These are phyloP conservation scores for Gnaphalium uliginosum DNA, from an alignment of 129 eudicot genomes.

Conservation along the genomic window DNA sequence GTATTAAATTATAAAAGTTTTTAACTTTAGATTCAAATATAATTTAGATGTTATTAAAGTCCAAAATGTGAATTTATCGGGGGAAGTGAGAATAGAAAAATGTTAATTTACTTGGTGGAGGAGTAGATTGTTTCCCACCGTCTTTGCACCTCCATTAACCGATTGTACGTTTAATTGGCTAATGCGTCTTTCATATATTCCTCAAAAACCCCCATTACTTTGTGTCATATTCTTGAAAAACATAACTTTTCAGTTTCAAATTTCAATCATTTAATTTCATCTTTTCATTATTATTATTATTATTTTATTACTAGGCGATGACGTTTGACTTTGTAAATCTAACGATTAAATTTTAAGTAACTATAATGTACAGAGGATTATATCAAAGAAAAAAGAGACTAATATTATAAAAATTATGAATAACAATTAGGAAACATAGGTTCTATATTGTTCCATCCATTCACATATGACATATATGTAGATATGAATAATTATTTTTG, in stretches of 20 bases:
- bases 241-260: slow-evolving; percentile 8
- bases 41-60: neutral
- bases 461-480: too few relatives aligned
- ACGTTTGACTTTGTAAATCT: too few relatives aligned
- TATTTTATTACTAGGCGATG: too few relatives aligned
- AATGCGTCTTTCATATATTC: slow-evolving; percentile 14
- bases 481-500: too few relatives aligned
- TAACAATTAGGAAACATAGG: too few relatives aligned
- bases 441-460: too few relatives aligned
- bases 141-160: slow-evolving; percentile 15
- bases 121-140: neutral
- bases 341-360: too few relatives aligned
- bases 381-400: too few relatives aligned
- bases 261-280: neutral
- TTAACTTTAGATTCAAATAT: too few relatives aligned
- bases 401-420: too few relatives aligned
- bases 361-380: too few relatives aligned
- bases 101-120: slow-evolving; percentile 15
- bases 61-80: slow-evolving; percentile 22
- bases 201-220: slow-evolving; percentile 26
- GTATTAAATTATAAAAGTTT: neutral
- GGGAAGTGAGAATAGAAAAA: slow-evolving; percentile 14
- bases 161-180: slow-evolving; percentile 20
- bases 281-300: too few relatives aligned
- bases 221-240: slow-evolving; percentile 1